These are phyloP conservation scores for Zoysia japonica DNA, from an alignment of 176 grass and related monocot species.

Conservation along the genomic window DNA sequence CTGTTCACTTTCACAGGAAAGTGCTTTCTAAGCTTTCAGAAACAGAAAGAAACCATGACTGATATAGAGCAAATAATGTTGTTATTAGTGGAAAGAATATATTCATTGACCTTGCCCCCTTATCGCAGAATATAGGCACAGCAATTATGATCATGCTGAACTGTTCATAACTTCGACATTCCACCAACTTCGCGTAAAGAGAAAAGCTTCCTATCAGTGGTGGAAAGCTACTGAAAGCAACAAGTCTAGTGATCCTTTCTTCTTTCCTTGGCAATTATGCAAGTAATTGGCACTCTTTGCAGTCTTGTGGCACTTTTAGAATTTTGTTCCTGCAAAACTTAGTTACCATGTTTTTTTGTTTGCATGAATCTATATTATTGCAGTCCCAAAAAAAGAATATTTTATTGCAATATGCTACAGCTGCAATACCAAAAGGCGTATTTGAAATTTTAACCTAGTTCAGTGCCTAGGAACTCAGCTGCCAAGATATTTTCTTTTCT, in stretches of 20 bases:
- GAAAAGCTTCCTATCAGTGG: not conserved
- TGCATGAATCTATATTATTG: not conserved
- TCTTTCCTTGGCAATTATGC: not conserved
- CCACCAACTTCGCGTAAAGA: not conserved
- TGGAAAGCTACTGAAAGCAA: not conserved
- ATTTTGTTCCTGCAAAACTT: not conserved
- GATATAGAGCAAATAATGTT: constrained; percentile 6
- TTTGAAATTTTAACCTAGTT: not conserved
- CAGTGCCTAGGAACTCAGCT: not conserved
- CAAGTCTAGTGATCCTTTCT: not conserved
- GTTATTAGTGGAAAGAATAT: not conserved
- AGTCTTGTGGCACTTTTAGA: not conserved
- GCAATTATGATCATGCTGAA: not conserved
- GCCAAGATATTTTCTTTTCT: not conserved
- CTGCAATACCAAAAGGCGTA: not conserved
- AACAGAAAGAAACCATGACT: not conserved
- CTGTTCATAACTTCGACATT: not conserved
- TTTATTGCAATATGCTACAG: not conserved
- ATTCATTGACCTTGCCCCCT: not conserved
- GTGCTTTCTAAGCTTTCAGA: constrained; percentile 18
- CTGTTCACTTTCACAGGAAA: constrained; percentile 16
- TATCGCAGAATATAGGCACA: not conserved
- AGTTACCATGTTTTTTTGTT: not conserved
- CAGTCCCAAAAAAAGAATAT: no score
- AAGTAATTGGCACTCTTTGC: constrained; percentile 12